Conservation (phyloP, 306 rosid species). For the Arachis stenosperma region DNA sequence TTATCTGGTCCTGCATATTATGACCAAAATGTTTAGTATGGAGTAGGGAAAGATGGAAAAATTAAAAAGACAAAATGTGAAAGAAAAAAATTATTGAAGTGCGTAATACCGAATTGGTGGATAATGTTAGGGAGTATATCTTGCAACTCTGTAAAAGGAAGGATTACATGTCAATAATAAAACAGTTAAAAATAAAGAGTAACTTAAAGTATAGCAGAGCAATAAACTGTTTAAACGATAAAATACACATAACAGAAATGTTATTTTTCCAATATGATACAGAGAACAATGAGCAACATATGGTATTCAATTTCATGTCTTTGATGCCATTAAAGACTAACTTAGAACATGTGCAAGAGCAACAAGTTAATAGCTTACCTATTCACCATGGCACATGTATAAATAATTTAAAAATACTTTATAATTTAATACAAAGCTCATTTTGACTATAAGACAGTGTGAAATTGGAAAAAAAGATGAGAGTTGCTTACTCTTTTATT, state of each 20-base stretch:
- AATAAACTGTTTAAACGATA: not conserved
- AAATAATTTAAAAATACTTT: too few relatives aligned
- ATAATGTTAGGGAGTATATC: conserved; percentile 14
- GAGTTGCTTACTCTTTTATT: too few relatives aligned
- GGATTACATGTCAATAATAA: conserved; percentile 9
- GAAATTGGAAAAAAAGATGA: too few relatives aligned
- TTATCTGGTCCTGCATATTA: conserved; percentile 37
- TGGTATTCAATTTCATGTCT: too few relatives aligned
- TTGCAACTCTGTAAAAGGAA: conserved; percentile 78
- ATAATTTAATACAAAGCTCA: too few relatives aligned
- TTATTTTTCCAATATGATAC: not conserved
- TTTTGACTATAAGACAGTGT: too few relatives aligned
- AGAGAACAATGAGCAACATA: not conserved
- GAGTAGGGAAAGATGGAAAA: not conserved
- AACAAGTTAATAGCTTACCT: too few relatives aligned
- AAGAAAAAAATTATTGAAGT: not conserved
- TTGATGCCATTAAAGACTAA: not conserved
- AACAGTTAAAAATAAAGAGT: not conserved
- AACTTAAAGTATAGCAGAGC: not conserved
- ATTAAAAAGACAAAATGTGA: not conserved
- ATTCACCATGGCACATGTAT: too few relatives aligned
- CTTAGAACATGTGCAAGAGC: not conserved
- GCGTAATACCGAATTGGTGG: conserved; percentile 20
- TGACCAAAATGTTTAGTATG: not conserved
- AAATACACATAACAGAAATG: not conserved